Percentiles rank a stretch among this genome's conserved stretches.
Evolutionary conservation across 805 yeast species (phyloP).

Genomic region (Ogataea dorogensis): DNA sequence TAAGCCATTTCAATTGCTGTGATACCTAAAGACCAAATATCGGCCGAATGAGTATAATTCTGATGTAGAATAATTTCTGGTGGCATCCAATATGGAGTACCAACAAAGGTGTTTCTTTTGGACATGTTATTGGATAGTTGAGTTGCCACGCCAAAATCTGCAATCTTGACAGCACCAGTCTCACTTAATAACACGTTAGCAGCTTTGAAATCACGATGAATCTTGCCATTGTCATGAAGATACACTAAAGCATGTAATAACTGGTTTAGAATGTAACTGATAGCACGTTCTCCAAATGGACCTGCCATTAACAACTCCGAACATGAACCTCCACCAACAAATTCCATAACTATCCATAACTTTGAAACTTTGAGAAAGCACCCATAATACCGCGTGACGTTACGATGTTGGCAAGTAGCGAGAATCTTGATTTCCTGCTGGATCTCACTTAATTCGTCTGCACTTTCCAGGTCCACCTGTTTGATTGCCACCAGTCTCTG

Average conservation of each 20-base stretch:
- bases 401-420: constrained; percentile 60
- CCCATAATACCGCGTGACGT: constrained; percentile 68
- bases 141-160: constrained; percentile 96
- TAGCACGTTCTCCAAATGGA: constrained; percentile 53
- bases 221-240: constrained; percentile 69
- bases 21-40: constrained; percentile 78
- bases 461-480: constrained; percentile 69
- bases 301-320: constrained; percentile 61
- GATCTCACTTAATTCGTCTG: constrained; percentile 69
- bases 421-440: constrained; percentile 69
- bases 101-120: constrained; percentile 52
- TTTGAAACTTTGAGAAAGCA: constrained; percentile 68
- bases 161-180: constrained; percentile 76
- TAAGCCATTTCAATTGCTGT: constrained; percentile 70
- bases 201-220: constrained; percentile 92
- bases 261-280: constrained; percentile 54
- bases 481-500: constrained; percentile 54
- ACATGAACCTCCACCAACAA: constrained; percentile 74
- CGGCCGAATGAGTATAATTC: constrained; percentile 67
- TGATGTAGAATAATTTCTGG: constrained; percentile 56
- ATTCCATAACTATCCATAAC: constrained; percentile 81
- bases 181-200: constrained; percentile 79
- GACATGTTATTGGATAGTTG: constrained; percentile 57
- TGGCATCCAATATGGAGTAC: constrained; percentile 67
- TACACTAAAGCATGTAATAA: constrained; percentile 61